Evolutionary conservation across 306 rosid species (phyloP).

Genomic region (Herpetospermum pedunculosum): DNA sequence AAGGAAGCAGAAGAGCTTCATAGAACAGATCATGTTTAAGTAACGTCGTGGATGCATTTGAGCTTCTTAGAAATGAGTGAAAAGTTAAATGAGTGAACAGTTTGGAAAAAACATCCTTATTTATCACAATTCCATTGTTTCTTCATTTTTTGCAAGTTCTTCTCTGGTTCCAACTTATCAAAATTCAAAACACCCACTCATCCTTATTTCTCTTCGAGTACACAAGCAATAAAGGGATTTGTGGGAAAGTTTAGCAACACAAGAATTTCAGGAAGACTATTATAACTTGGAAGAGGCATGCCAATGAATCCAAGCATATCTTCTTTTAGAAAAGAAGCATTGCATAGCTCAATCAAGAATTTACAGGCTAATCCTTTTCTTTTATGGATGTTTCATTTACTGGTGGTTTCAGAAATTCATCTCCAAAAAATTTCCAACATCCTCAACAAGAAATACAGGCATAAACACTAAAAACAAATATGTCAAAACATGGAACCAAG

Average conservation of each 20-base stretch:
- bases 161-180: background rate
- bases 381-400: background rate
- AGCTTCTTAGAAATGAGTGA: background rate
- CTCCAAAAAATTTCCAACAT: too few relatives aligned
- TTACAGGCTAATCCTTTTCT: background rate
- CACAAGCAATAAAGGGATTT: background rate
- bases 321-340: background rate
- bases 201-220: background rate
- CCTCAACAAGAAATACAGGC: slow-evolving; percentile 7
- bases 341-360: background rate
- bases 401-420: too few relatives aligned
- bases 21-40: too few relatives aligned
- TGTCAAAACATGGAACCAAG: background rate
- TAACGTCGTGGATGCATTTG: too few relatives aligned
- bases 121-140: too few relatives aligned
- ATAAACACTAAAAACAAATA: background rate
- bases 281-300: background rate
- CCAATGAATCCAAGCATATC: background rate
- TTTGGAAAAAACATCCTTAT: too few relatives aligned
- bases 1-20: too few relatives aligned
- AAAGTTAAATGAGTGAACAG: too few relatives aligned
- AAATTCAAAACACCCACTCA: background rate
- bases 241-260: background rate
- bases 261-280: background rate
- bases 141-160: background rate